Conservation (phyloP, 345 rosid genomes). For the Orychophragmus violaceus region DNA sequence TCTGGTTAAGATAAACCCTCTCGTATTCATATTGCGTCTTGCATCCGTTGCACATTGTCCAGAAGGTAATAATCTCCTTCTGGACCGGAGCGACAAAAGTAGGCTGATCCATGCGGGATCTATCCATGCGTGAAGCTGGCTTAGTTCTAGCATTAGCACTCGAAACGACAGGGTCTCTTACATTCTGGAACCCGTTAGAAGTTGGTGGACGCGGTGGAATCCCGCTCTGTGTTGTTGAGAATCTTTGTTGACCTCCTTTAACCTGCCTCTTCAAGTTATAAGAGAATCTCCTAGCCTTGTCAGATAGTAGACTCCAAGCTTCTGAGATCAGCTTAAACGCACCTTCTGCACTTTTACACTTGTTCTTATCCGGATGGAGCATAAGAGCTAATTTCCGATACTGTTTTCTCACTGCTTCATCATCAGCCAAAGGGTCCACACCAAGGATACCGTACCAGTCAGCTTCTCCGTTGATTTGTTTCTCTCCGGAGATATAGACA, state of each 20-base stretch:
- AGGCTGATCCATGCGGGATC: constrained; percentile 20
- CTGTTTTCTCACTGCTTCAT: constrained; percentile 57
- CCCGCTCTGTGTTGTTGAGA: constrained; percentile 26
- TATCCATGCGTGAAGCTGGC: constrained; percentile 20
- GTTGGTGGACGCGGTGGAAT: constrained; percentile 33
- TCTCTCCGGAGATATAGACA: constrained; percentile 63
- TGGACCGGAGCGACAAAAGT: constrained; percentile 24
- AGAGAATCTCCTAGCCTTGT: constrained; percentile 52
- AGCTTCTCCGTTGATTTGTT: constrained; percentile 49
- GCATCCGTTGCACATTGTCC: constrained; percentile 81
- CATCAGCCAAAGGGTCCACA: constrained; percentile 52
- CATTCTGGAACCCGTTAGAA: constrained; percentile 44
- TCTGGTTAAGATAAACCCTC: constrained; percentile 70
- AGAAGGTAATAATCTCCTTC: constrained; percentile 56
- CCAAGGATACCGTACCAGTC: constrained; percentile 86
- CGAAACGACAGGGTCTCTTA: constrained; percentile 24
- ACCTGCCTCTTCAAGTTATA: constrained; percentile 56
- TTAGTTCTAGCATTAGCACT: constrained; percentile 27
- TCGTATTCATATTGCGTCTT: constrained; percentile 73
- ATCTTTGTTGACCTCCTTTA: constrained; percentile 25
- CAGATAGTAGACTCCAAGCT: constrained; percentile 76
- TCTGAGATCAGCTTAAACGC: constrained; percentile 72
- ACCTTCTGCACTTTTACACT: constrained; percentile 75
- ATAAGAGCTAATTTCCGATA: constrained; percentile 58
- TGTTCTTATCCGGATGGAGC: constrained; percentile 93